phyloP scores from a whole-genome alignment of 169 alveolate genomes.

The Plasmodium adleri region DNA sequence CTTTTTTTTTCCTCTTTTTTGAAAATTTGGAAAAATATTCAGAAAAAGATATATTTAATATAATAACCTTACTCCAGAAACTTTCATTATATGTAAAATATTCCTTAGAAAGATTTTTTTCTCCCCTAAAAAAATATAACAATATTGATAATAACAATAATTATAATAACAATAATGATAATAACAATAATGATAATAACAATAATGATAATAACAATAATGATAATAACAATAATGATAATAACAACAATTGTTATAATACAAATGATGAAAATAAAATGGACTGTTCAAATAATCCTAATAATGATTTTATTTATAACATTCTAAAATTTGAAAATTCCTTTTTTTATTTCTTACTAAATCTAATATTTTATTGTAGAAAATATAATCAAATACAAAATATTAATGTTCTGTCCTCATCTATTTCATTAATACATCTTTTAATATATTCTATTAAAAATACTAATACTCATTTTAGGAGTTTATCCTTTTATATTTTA shows the following conservation, averaged over 20 bases:
- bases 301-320: not conserved
- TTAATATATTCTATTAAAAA: conserved; percentile 43
- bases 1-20: conserved; percentile 68
- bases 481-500: conserved; percentile 54
- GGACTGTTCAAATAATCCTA: not conserved
- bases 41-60: conserved; percentile 66
- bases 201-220: not conserved
- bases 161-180: no score
- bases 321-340: conserved; percentile 47
- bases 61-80: conserved; percentile 58
- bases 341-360: conserved; percentile 66
- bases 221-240: not conserved
- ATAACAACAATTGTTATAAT: not conserved
- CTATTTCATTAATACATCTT: conserved; percentile 47
- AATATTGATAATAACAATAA: not conserved
- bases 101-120: conserved; percentile 33
- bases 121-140: no score
- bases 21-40: conserved; percentile 67
- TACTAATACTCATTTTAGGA: conserved; percentile 52
- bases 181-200: not conserved
- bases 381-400: conserved; percentile 64
- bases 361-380: conserved; percentile 59
- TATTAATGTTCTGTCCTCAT: conserved; percentile 53
- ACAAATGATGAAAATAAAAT: not conserved
- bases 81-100: conserved; percentile 39